These are phyloP conservation scores for Phlebopus sp. DNA, from an alignment of 1,284 basidiomycete species.

Conservation along the genomic window DNA sequence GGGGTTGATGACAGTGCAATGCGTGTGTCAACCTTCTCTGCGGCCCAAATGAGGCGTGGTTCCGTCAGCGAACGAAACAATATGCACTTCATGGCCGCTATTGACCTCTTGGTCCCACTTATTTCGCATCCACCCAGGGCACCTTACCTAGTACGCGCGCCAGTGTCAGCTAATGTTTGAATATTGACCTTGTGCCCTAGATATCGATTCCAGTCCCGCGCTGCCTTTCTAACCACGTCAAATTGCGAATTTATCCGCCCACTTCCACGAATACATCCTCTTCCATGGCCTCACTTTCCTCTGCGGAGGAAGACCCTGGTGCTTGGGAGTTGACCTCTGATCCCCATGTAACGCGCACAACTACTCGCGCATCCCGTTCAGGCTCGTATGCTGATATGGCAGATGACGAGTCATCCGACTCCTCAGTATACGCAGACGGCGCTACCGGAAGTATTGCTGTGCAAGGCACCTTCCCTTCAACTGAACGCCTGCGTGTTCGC, in stretches of 20 bases:
- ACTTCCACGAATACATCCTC: conserved; percentile 43
- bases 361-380: conserved; percentile 48
- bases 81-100: conserved; percentile 72
- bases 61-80: conserved; percentile 58
- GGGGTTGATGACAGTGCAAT: conserved; percentile 33
- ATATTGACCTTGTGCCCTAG: conserved; percentile 35
- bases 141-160: conserved; percentile 60
- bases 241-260: conserved; percentile 68
- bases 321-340: conserved; percentile 77
- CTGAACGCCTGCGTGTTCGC: conserved; percentile 68
- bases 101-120: conserved; percentile 73
- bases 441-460: conserved; percentile 61
- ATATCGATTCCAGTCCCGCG: conserved; percentile 72
- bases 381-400: conserved; percentile 67
- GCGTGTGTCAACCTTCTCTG: conserved; percentile 34
- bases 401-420: conserved; percentile 78
- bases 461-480: conserved; percentile 75
- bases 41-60: conserved; percentile 40
- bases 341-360: conserved; percentile 63
- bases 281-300: conserved; percentile 71
- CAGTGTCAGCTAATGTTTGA: neutral
- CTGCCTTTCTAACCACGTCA: conserved; percentile 72
- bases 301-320: conserved; percentile 61
- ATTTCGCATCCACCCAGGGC: conserved; percentile 61
- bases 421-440: conserved; percentile 48